Base-by-base conservation (phyloP, 2,329 filamentous ascomycete species). In the Didymella arachidicola region DNA sequence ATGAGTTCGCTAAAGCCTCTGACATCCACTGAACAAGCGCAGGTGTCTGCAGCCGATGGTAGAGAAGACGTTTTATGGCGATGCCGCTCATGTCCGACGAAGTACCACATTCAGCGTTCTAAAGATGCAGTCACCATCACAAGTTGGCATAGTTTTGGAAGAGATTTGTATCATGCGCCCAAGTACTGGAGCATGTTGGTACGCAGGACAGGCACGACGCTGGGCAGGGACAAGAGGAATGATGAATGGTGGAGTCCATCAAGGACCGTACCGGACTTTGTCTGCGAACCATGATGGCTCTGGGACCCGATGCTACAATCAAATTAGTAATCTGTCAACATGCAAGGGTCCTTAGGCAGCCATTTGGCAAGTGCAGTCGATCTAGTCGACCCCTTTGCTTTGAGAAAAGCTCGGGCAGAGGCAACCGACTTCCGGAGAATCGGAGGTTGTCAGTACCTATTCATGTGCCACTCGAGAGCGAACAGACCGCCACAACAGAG, bases 171-270 rank as follows among this genome's bases (percentile, higher is more conserved):
- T 1, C 34, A 47, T 11, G 34, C 36, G 32, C 41, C 51, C 25
- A 41, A 47, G 16, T 46, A 41, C 25, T 54, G 51, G 51, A 47
- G 25, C 18, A 32, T 36, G 43, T 10, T 47, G 3, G 43, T 54
- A 4, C 30, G 51, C 41, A 30, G 51, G 10, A 41, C 34, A 11
- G 51, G 51, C 3, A 41, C 43, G n/a, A 30, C 16, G 30, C 34
- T 47, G n/a, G 51, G 51, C 18, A 25, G 43, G 18, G 43, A 27
- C 1, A 42, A 42, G 34, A 46, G 51, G 27, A 54, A 42, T 6
- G 51, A 54, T 39, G 51, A 47, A 34, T 54, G 43, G 43, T 47
- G 43, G 51, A 54, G 51, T n/a, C 27, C 10, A 14, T 42, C 38
- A n/a, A 34, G 27, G 19, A 32, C 27, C 4, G 48, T 43, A 12